Base-by-base conservation (phyloP, 371 early-diverging fungal genomes). In the Mortierella sp. region DNA sequence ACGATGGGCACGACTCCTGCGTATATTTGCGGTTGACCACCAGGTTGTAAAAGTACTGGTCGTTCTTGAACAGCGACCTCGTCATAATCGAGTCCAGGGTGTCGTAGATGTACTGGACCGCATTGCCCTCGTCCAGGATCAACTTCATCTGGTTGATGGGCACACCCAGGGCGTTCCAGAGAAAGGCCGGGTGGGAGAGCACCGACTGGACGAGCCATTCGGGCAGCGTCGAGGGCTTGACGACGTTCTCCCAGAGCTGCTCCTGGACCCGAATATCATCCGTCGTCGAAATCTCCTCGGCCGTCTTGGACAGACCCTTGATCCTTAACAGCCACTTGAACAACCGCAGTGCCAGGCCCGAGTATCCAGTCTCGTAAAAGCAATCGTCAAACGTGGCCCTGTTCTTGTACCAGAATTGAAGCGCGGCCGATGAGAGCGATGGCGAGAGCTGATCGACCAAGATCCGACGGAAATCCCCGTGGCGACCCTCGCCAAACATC, bases 131-230 rank as follows among this genome's bases (percentile, higher is more conserved):
- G 75, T 91, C 86, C 69, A 94, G 85, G 64, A 95, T 90, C 95
- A 96, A 92, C 50, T 94, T 94, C 94, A 94, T 94, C 85, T 96
- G 96, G 81, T 93, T 94, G 66, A 94, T 93, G 0, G 96, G 96
- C 24, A 96, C 96, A 41, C 96, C 96, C 29, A 96, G 88, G 2
- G 96, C 94, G 53, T 92, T 93, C 96, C 96, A 96, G 88, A 95
- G 90, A 85, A 94, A 94, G 75, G 93, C 89, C 2, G 94, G 94
- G 67, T 95, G 95, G 73, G 94, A 91, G 43, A 95, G 77, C 13
- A 95, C 78, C 73, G 86, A 85, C 66, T 90, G 86, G 55, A 93
- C 90, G 64, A 95, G 79, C 74, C 90, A 91, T 2, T 90, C 90
- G 47, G 94, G 91, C 63, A 95, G 86, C 11, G 86, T 86, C 34